Percentiles rank a stretch among this genome's conserved stretches.
phyloP scores from a whole-genome alignment of 805 yeast genomes.

The Isabelozyma rhagii region DNA sequence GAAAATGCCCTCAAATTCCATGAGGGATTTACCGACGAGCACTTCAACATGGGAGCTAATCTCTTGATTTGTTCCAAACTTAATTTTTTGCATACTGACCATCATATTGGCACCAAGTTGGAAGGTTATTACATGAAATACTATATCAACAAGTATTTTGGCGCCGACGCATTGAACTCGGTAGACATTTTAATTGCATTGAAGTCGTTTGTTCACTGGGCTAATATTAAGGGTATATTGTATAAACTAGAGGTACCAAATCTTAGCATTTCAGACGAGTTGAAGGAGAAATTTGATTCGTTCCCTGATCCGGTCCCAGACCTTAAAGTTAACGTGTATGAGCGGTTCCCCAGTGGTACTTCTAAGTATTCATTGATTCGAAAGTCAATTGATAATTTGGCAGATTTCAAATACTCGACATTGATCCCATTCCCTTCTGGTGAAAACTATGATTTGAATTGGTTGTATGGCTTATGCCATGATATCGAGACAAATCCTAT shows the following conservation, averaged over 20 bases:
- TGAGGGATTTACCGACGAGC: constrained; percentile 23
- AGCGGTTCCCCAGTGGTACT: constrained; percentile 53
- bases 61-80: constrained; percentile 45
- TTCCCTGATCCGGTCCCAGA: constrained; percentile 44
- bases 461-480: constrained; percentile 40
- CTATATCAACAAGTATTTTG: constrained; percentile 37
- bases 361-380: constrained; percentile 44
- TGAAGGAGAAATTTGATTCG: constrained; percentile 24
- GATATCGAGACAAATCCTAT: constrained; percentile 47
- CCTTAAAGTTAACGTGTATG: constrained; percentile 36
- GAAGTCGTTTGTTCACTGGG: constrained; percentile 55
- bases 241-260: constrained; percentile 38
- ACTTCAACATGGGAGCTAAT: constrained; percentile 40
- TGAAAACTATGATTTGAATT: constrained; percentile 21
- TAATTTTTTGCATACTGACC: constrained; percentile 55
- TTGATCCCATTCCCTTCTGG: constrained; percentile 35
- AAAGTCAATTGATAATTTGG: constrained; percentile 31
- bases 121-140: constrained; percentile 44
- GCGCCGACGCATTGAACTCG: constrained; percentile 35
- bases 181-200: constrained; percentile 44
- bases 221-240: constrained; percentile 47
- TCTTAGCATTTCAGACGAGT: constrained; percentile 27
- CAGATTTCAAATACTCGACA: constrained; percentile 36
- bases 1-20: constrained; percentile 34
- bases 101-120: constrained; percentile 48